A percentile compares a stretch with the other conserved stretches of the same genome.
Evolutionary conservation across 257 asterid species (phyloP).

Genomic region (Solanum virginianum): DNA sequence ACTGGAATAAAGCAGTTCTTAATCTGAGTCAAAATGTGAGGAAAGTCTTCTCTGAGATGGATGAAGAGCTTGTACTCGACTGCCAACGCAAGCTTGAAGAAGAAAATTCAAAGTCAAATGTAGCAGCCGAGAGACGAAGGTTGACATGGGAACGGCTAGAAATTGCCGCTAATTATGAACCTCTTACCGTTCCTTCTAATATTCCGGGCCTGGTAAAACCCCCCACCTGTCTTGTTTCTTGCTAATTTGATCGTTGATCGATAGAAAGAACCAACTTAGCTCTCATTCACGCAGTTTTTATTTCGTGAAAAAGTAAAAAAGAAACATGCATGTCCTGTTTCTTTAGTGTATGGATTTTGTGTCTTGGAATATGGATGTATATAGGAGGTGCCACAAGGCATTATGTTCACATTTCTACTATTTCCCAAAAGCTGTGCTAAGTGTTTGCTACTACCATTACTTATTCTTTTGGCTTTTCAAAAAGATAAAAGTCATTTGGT

Average conservation of each 20-base stretch:
- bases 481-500: not conserved
- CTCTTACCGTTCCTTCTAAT: constrained; percentile 3
- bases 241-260: constrained; percentile 4
- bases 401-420: not conserved
- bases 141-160: constrained; percentile 34
- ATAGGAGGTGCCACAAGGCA: constrained; percentile 3
- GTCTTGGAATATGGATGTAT: not conserved
- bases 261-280: not conserved
- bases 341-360: not conserved
- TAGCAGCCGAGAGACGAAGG: constrained; percentile 27
- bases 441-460: not conserved
- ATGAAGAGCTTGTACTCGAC: constrained; percentile 25
- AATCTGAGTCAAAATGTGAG: constrained; percentile 27
- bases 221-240: constrained; percentile 13
- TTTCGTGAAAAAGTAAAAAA: not conserved
- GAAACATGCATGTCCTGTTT: not conserved
- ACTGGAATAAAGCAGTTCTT: constrained; percentile 34
- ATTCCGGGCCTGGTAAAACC: constrained; percentile 17
- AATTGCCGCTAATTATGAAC: constrained; percentile 19
- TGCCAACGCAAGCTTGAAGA: constrained; percentile 35
- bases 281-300: not conserved
- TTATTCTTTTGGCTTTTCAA: constrained; percentile 2
- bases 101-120: constrained; percentile 14
- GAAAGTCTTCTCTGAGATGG: constrained; percentile 31
- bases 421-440: not conserved